A percentile compares a stretch with the other conserved stretches of the same genome.
These are phyloP conservation scores for Cladosporium sp. DNA, from an alignment of 2,329 filamentous ascomycete genomes.

Conservation along the genomic window DNA sequence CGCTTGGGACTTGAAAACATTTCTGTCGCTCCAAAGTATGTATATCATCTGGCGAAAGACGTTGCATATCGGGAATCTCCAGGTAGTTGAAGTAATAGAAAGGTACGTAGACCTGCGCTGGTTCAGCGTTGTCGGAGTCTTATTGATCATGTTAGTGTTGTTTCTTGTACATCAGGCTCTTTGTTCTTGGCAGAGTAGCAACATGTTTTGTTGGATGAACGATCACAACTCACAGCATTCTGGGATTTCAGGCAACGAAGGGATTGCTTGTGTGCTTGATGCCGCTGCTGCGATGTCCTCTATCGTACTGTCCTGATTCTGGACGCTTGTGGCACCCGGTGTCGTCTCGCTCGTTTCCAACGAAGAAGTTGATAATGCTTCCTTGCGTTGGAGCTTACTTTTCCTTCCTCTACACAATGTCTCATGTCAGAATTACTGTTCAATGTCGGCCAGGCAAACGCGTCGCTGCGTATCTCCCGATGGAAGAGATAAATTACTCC, in stretches of 20 bases:
- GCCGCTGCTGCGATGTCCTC: neutral
- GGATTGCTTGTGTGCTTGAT: neutral
- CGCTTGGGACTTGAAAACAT: neutral
- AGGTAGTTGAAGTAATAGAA: neutral
- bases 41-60: neutral
- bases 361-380: neutral
- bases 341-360: neutral
- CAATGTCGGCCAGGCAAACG: neutral
- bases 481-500: neutral
- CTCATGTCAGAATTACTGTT: neutral
- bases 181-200: neutral
- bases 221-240: neutral
- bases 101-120: neutral
- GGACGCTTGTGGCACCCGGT: too few species aligned
- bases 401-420: neutral
- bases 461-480: neutral
- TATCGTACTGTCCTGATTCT: neutral
- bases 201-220: too few species aligned
- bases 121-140: neutral
- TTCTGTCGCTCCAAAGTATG: neutral
- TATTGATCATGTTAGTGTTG: neutral
- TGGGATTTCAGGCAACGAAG: neutral
- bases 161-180: neutral
- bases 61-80: neutral
- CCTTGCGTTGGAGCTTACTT: neutral